phyloP scores from a whole-genome alignment of 805 yeast species.

The Babjeviella inositovora region DNA sequence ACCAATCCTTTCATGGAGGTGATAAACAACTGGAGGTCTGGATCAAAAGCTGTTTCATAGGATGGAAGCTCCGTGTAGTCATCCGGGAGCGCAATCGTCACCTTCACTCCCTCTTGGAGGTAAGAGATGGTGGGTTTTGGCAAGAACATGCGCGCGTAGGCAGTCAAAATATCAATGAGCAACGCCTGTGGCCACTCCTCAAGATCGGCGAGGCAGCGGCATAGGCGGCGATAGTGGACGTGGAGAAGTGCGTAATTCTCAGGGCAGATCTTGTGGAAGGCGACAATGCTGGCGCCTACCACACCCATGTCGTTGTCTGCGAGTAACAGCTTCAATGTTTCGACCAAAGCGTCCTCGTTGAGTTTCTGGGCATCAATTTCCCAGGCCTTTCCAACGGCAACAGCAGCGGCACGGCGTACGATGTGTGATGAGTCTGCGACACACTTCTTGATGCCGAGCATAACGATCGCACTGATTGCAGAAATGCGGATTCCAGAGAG shows the following conservation, averaged over 20 bases:
- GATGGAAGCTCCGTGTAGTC: constrained; percentile 17
- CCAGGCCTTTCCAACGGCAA: constrained; percentile 50
- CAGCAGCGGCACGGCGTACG: constrained; percentile 70
- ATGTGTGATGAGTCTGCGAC: constrained; percentile 55
- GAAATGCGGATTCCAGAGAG: constrained; percentile 74
- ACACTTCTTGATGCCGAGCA: constrained; percentile 56
- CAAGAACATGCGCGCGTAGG: constrained; percentile 48
- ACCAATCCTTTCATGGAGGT: constrained; percentile 26
- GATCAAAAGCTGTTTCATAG: constrained; percentile 25
- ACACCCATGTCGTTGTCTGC: constrained; percentile 56
- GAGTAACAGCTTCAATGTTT: constrained; percentile 33
- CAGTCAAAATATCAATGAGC: constrained; percentile 44
- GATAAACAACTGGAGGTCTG: constrained; percentile 42
- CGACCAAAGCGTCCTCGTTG: constrained; percentile 30
- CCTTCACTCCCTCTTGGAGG: constrained; percentile 9
- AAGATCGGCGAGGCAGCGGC: constrained; percentile 27
- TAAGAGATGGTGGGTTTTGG: constrained; percentile 30
- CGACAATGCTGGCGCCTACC: constrained; percentile 48
- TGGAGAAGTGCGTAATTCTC: constrained; percentile 55
- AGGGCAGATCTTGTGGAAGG: constrained; percentile 35
- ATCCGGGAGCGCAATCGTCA: constrained; percentile 23
- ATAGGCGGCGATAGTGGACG: constrained; percentile 44
- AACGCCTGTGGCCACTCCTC: constrained; percentile 62
- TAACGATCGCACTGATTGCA: constrained; percentile 65
- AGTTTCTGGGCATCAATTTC: constrained; percentile 12